Percentiles rank a stretch among this genome's conserved stretches.
Evolutionary conservation across 306 rosid genomes (phyloP).

Genomic region (Prunus fruticosa): DNA sequence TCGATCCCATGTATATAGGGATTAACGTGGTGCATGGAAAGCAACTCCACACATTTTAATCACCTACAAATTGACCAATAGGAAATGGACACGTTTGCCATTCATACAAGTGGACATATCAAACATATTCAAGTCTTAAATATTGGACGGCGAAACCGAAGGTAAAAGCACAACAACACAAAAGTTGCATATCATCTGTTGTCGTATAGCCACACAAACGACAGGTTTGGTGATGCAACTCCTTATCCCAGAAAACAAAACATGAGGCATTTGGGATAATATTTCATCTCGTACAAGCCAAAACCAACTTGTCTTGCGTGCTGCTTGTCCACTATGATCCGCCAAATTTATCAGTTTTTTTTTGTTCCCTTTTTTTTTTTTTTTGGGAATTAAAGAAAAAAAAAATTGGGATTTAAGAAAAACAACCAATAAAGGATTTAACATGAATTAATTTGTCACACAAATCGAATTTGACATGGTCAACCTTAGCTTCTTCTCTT

Average conservation of each 20-base stretch:
- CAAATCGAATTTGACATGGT: neutral
- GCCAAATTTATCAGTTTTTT: neutral
- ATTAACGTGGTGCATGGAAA: neutral
- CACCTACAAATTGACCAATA: neutral
- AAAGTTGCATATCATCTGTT: constrained; percentile 12
- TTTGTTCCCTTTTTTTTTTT: neutral
- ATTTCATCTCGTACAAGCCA: constrained; percentile 13
- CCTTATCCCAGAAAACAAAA: constrained; percentile 20
- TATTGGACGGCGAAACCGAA: constrained; percentile 30
- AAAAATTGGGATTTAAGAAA: too few relatives aligned
- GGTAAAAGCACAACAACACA: constrained; percentile 17
- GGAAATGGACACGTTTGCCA: neutral
- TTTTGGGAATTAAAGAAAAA: neutral
- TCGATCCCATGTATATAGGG: neutral
- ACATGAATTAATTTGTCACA: neutral
- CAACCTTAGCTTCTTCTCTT: neutral
- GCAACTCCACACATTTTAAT: neutral
- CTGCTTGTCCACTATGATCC: constrained; percentile 5
- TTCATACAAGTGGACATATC: neutral
- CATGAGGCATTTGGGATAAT: neutral
- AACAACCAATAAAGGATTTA: neutral
- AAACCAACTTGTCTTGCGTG: constrained; percentile 25
- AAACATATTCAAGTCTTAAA: neutral
- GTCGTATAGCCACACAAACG: neutral
- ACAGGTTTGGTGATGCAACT: neutral